Evolutionary conservation across 495 filamentous ascomycete genomes (phyloP).

Genomic region (Daldinia childiae): DNA sequence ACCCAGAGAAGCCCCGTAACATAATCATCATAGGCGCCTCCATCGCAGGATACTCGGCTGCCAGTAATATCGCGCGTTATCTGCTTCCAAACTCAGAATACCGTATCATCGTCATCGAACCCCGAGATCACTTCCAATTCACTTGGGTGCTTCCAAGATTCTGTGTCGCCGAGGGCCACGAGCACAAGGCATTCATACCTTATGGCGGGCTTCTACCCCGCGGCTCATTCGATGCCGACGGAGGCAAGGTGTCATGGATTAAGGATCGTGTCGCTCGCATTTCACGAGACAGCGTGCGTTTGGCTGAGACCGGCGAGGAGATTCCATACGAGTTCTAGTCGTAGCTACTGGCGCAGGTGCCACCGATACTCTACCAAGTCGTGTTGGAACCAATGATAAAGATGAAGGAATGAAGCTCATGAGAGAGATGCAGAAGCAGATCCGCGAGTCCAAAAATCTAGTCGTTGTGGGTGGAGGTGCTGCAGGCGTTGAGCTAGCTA

Average conservation of each 20-base stretch:
- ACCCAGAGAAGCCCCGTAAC: constrained; percentile 46
- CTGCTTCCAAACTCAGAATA: constrained; percentile 58
- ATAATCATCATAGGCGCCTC: constrained; percentile 67
- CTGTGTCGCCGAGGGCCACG: constrained; percentile 53
- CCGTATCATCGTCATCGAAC: constrained; percentile 64
- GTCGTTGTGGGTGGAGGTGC: constrained; percentile 69
- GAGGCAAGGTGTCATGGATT: constrained; percentile 48
- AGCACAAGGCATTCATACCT: constrained; percentile 62
- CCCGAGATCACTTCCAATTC: constrained; percentile 67
- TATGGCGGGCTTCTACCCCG: constrained; percentile 50
- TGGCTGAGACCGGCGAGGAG: constrained; percentile 43
- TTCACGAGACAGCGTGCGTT: constrained; percentile 36
- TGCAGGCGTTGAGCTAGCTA: constrained; percentile 68
- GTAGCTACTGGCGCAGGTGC: constrained; percentile 61
- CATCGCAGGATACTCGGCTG: constrained; percentile 61
- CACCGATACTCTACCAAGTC: constrained; percentile 62
- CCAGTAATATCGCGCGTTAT: constrained; percentile 55
- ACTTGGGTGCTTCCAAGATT: constrained; percentile 64
- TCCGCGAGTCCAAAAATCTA: constrained; percentile 55
- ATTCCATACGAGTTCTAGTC: constrained; percentile 67
- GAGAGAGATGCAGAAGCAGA: constrained; percentile 47
- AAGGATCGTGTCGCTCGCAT: constrained; percentile 47
- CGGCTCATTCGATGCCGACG: constrained; percentile 31
- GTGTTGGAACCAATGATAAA: constrained; percentile 55
- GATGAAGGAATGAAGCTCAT: constrained; percentile 59